phyloP scores from a whole-genome alignment of 768 basidiomycete species.

The Cyclocybe cylindracea region DNA sequence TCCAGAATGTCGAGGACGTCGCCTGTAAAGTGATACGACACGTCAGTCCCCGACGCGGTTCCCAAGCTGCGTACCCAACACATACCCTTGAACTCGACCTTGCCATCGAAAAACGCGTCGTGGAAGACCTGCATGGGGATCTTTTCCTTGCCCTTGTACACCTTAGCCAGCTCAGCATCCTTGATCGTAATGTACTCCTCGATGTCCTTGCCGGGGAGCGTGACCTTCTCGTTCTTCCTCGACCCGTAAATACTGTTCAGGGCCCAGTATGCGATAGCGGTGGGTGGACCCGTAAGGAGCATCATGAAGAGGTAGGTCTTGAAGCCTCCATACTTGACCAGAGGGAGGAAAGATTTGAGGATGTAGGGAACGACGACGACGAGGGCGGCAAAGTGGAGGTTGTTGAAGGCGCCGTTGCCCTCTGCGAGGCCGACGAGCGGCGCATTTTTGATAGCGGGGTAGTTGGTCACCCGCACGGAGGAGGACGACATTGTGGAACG shows the following conservation, averaged over 20 bases:
- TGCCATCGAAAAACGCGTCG: conserved; percentile 95
- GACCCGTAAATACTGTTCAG: conserved; percentile 80
- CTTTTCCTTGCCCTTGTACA: conserved; percentile 84
- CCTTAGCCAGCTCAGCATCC: conserved; percentile 74
- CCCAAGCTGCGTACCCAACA: conserved; percentile 8
- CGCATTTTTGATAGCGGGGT: conserved; percentile 82
- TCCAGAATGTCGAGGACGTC: conserved; percentile 95
- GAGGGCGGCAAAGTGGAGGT: conserved; percentile 73
- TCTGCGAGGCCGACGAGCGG: conserved; percentile 81
- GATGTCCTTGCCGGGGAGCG: conserved; percentile 81
- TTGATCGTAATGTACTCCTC: conserved; percentile 92
- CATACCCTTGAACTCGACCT: conserved; percentile 93
- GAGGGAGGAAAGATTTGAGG: conserved; percentile 77
- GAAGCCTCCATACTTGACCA: conserved; percentile 83
- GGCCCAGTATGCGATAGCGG: conserved; percentile 87
- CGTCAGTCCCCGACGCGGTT: conserved; percentile 4
- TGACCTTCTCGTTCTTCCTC: conserved; percentile 83
- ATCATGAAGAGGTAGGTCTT: conserved; percentile 85
- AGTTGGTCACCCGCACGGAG: conserved; percentile 62
- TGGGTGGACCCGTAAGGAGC: conserved; percentile 71
- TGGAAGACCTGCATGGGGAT: conserved; percentile 98
- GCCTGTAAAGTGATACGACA: conserved; percentile 43
- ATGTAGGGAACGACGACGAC: conserved; percentile 83
- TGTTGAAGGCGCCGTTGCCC: conserved; percentile 85
- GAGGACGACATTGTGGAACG: conserved; percentile 36